Conservation (phyloP, 768 basidiomycete species). For the Xerocomellus intermedius region DNA sequence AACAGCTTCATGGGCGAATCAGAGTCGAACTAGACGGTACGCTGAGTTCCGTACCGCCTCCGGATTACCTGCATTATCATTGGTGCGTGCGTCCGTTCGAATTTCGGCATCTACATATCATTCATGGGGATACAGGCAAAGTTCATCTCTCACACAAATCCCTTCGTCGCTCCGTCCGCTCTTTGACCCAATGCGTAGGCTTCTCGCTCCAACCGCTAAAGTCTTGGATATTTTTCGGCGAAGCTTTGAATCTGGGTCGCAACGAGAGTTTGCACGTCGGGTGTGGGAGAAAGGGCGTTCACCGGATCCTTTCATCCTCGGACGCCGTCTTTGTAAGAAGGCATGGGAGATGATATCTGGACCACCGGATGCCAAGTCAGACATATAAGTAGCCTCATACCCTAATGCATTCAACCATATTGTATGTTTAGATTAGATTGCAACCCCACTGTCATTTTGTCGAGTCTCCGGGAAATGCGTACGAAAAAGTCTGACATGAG, state of each 20-base stretch:
- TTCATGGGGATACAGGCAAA: constrained; percentile 34
- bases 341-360: constrained; percentile 40
- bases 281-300: constrained; percentile 65
- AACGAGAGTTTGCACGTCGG: constrained; percentile 53
- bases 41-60: constrained; percentile 27
- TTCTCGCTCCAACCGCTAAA: constrained; percentile 56
- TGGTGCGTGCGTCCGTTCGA: constrained; percentile 32
- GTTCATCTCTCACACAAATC: constrained; percentile 55
- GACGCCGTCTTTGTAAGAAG: constrained; percentile 37
- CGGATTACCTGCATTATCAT: constrained; percentile 27
- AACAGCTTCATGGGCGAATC: constrained; percentile 19
- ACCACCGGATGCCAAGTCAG: constrained; percentile 27
- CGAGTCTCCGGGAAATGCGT: neutral
- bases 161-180: constrained; percentile 58
- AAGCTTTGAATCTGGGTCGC: constrained; percentile 57
- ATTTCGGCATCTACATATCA: neutral
- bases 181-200: constrained; percentile 48
- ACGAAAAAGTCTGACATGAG: constrained; percentile 27
- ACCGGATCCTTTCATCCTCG: constrained; percentile 53
- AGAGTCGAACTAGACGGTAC: constrained; percentile 28
- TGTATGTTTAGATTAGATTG: constrained; percentile 8
- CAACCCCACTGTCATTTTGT: neutral
- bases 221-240: constrained; percentile 51
- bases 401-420: constrained; percentile 10
- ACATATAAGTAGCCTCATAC: constrained; percentile 26